phyloP scores from a whole-genome alignment of 495 filamentous ascomycete genomes.

The Penicillium canariense region DNA sequence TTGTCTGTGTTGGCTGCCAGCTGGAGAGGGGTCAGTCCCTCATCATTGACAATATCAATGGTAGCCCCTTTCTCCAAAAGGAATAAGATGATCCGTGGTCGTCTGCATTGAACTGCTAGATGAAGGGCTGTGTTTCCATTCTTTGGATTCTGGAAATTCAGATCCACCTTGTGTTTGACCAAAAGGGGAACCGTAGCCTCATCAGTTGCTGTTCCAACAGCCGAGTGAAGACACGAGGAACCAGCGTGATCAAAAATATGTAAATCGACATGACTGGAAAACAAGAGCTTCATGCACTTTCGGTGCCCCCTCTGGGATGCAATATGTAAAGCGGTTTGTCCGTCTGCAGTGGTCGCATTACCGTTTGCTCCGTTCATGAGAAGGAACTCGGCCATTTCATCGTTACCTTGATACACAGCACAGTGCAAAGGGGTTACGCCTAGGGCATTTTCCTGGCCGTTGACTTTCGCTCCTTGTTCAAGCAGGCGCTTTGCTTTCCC shows the following conservation, averaged over 20 bases:
- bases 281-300: constrained; percentile 27
- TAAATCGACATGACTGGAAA: constrained; percentile 19
- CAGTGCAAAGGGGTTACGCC: constrained; percentile 33
- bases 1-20: constrained; percentile 31
- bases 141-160: constrained; percentile 27
- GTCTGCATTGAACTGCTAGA: constrained; percentile 23
- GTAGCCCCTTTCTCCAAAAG: constrained; percentile 31
- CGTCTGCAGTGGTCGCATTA: constrained; percentile 22
- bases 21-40: constrained; percentile 33
- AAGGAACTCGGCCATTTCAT: constrained; percentile 39
- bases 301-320: constrained; percentile 28
- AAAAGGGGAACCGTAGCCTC: constrained; percentile 32
- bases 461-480: constrained; percentile 28
- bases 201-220: constrained; percentile 30
- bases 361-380: constrained; percentile 27
- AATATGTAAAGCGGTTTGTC: constrained; percentile 31
- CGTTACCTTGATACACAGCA: constrained; percentile 36
- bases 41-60: constrained; percentile 22
- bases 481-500: constrained; percentile 28
- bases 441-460: constrained; percentile 24
- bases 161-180: constrained; percentile 21
- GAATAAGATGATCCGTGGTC: constrained; percentile 31
- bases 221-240: constrained; percentile 23
- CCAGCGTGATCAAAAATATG: constrained; percentile 20
- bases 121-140: constrained; percentile 38